Evolutionary conservation across 2,329 filamentous ascomycete genomes (phyloP).

Genomic region (Purpureocillium takamizusanense): DNA sequence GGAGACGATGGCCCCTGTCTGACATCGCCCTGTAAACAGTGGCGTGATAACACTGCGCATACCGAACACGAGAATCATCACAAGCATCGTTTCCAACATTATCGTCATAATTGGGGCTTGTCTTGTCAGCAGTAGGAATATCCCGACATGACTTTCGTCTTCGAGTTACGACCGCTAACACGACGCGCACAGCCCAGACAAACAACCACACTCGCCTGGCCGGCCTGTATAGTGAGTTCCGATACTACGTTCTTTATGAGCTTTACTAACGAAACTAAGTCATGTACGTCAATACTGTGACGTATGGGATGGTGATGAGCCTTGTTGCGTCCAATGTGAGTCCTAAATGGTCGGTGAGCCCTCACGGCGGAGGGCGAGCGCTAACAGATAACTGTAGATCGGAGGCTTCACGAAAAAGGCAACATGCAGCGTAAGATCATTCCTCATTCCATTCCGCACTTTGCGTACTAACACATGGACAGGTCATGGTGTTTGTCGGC

Average conservation of each 20-base stretch:
- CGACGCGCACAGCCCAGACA: not conserved
- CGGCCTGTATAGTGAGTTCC: not conserved
- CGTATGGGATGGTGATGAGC: conserved; percentile 10
- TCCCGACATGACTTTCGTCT: too few species aligned
- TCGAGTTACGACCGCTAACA: too few species aligned
- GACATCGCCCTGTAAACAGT: not conserved
- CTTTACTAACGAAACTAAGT: not conserved
- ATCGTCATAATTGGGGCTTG: not conserved
- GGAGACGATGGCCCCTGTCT: too few species aligned
- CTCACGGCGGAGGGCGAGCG: too few species aligned
- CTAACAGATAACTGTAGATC: not conserved
- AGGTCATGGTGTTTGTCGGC: conserved; percentile 6
- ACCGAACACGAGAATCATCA: not conserved
- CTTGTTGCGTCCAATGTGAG: conserved; percentile 10
- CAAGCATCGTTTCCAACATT: not conserved
- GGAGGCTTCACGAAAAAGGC: conserved; percentile 9
- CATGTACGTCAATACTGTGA: conserved; percentile 7
- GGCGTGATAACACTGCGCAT: not conserved
- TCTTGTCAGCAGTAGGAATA: not conserved
- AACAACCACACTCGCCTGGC: not conserved
- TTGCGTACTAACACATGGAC: not conserved
- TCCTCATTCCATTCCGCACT: not conserved
- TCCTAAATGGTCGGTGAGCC: too few species aligned
- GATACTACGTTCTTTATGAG: too few species aligned
- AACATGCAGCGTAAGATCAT: conserved; percentile 1